Base-by-base conservation (phyloP, 805 yeast species). In the Wickerhamomyces strasburgensis region DNA sequence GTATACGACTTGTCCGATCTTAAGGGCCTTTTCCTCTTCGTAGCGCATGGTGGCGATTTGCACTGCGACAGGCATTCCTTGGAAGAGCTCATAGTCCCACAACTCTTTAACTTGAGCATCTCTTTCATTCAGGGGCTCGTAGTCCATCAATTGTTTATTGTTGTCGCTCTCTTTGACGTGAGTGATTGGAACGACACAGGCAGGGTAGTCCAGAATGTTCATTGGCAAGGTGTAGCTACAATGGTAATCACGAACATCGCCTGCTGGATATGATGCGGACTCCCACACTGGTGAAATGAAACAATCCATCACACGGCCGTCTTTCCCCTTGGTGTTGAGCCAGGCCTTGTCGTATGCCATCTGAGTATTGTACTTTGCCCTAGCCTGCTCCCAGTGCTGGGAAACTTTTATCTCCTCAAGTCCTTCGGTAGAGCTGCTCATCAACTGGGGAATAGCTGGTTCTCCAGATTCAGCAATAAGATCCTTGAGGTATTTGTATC, bases 11-110 rank as follows among this genome's bases (percentile, higher is more conserved):
- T n/a, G n/a, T n/a, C n/a, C n/a, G n/a, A n/a, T n/a, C 14, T 41
- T 37, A 27, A 48, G 30, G 6, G 48, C 49, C 28, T 46, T 40
- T 49, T 80, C 86, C 49, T 80, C 86, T 42, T 77, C 71, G 38
- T 69, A 71, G 39, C 78, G 63, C 38, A 70, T 64, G 18, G 79
- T 70, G 14, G 75, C 68, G 17, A 80, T 44, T 51, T 80, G 86
- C 6, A 78, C 44, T 3, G 70, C 64, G 3, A 78, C 75, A 0
- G 84, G 81, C 48, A 73, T 75, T 4, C 73, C 75, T 39, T 66
- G 62, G 36, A 57, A 60, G 30, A 64, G 57, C 37, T 68, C 71
- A 6, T 77, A 68, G 37, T 72, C 63, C 57, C 75, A 76, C 27
- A 64, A 52, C 10, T 61, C 59, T 52, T 62, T 55, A 25, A 51